phyloP scores from a whole-genome alignment of 306 rosid genomes.

The Vigna hirtella region DNA sequence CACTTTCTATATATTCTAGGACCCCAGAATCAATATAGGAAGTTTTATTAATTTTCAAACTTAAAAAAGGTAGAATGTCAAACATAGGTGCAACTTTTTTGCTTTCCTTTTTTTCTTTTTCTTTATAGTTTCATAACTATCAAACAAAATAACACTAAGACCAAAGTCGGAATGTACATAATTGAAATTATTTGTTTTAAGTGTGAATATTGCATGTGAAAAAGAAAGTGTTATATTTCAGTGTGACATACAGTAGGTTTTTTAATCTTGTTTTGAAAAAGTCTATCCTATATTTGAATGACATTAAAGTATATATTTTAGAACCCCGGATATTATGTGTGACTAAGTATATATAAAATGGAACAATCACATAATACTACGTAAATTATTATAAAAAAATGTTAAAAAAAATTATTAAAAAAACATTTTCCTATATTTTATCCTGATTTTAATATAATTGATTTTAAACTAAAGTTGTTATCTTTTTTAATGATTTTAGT shows the following conservation, averaged over 20 bases:
- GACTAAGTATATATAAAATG: too few species aligned
- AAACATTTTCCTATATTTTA: too few species aligned
- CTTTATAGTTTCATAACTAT: background rate
- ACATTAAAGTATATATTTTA: too few species aligned
- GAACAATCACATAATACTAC: rapidly evolving
- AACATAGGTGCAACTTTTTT: background rate
- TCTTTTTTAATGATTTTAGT: too few species aligned
- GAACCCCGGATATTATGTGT: too few species aligned
- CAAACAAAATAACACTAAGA: conserved; percentile 42
- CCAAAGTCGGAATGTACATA: conserved; percentile 50
- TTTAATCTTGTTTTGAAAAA: too few species aligned
- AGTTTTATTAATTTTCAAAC: conserved; percentile 19
- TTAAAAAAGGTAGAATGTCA: conserved; percentile 2
- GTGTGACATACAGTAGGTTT: background rate
- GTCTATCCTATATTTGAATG: too few species aligned
- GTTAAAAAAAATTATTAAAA: too few species aligned
- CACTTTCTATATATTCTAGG: conserved; percentile 44
- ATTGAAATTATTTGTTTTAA: background rate
- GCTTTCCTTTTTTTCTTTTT: background rate
- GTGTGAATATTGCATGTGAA: conserved; percentile 31
- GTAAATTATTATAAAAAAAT: too few species aligned
- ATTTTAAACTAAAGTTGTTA: too few species aligned
- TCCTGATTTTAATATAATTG: too few species aligned
- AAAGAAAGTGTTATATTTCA: background rate
- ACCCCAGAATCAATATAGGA: conserved; percentile 30